Base-by-base conservation (phyloP, 2,329 filamentous ascomycete genomes). In the Pyricularia grisea region DNA sequence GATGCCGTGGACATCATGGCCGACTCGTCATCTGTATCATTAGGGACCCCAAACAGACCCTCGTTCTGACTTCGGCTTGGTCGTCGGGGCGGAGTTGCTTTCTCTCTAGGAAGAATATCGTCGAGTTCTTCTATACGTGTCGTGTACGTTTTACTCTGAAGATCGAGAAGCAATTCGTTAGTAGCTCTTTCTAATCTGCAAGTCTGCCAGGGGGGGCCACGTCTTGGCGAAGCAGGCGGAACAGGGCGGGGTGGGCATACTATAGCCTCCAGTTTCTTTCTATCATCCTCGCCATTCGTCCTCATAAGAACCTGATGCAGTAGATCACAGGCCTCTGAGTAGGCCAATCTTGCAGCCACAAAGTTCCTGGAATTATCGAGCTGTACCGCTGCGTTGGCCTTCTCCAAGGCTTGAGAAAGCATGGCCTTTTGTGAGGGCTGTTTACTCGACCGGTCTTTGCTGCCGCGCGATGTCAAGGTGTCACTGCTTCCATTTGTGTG, bases 281-380 rank as follows among this genome's bases (percentile, higher is more conserved):
- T 89, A 75, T 99, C 95, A 68, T 97, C 93, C 42, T 94, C 90
- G 7, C 90, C 92, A 12, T 89, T 89, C 70, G 93, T 97, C 74
- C 92, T 88, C 69, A 90, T 82, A 81, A 99, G 91, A 4, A 99
- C 95, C 75, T 96, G 90, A 73, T 94, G 90, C 68, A 99, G 81
- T 70, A 99, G 83, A 69, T 90, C 87, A 76, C 95, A 99, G 4
- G 96, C 95, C 79, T 99, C 95, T 12, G 87, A 84, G 77, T 99
- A 99, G 17, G 94, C 93, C 74, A 93, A 88, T 76, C 96, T 90
- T 23, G 95, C 95, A 60, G 92, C 93, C 77, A 94, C 92, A 72
- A 95, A 94, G 76, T 98, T 97, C 75, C 95, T 92, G 17, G 93
- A 93, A 85, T 97, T 98, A 80, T 99, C 95, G 60, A 99, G 86